Base-by-base conservation (phyloP, 192 early-diverging fungal genomes). In the Chytriomyces sp. region DNA sequence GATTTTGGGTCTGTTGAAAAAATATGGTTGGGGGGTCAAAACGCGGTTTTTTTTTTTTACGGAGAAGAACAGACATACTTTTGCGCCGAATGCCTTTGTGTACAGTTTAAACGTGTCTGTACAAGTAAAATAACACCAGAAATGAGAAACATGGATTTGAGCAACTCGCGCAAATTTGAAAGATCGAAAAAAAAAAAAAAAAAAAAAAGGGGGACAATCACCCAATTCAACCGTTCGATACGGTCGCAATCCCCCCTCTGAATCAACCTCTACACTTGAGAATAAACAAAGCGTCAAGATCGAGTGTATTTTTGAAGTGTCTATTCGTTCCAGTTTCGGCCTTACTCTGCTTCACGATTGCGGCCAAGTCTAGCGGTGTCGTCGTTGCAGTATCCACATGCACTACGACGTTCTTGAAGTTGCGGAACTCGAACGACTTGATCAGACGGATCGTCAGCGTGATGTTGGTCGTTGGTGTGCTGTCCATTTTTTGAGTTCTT, bases 341-440 rank as follows among this genome's bases (percentile, higher is more conserved):
- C 80, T 66, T 83, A 92, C 91, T 84, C 68, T 93, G 82, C 62
- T 69, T 70, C 45, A 90, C 78, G 35, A 87, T 2, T 48, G 72
- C 80, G 53, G 91, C 89, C 64, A 93, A 81, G 43, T 92, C 86
- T 5, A 80, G 88, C 10, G 92, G 85, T 0, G 92, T 95, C 45
- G 88, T 89, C 8, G 80, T 69, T 7, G 88, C 81, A 28, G 91
- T 82, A 67, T 96, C 89, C 5, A 96, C 82, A 76, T 89, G 87
- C 20, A 97, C 82, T 64, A 97, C 81, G 50, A 96, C 73, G 82
- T 94, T 96, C 76, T 92, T 94, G 79, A 89, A 85, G 0, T 92
- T 93, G 47, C 96, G 86, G 85, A 93, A 97, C 75, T 96, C 95
- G 75, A 97, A 95, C 48, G 88, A 93, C 78, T 96, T 96, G 80